Conservation (phyloP, 257 asterid species). For the Fraxinus quadrangulata region DNA sequence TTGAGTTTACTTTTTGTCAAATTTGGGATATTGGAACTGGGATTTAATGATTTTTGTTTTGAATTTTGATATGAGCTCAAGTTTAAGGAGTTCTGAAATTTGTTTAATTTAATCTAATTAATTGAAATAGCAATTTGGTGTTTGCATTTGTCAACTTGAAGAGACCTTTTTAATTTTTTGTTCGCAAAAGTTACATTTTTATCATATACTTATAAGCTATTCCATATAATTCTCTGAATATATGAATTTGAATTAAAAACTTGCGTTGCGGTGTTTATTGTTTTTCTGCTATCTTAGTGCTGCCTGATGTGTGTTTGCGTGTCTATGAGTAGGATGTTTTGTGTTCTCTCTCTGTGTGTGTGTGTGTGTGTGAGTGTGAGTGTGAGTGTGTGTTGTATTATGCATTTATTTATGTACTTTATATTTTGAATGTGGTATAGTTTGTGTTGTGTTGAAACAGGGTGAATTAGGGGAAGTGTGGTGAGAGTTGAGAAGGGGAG, state of each 20-base stretch:
- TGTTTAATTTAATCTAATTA: neutral
- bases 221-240: neutral
- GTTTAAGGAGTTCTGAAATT: neutral
- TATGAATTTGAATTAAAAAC: neutral
- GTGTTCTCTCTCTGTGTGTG: neutral
- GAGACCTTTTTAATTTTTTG: neutral
- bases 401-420: too few relatives aligned
- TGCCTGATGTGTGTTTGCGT: too few relatives aligned
- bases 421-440: neutral
- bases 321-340: neutral
- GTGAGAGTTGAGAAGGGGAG: slow-evolving; percentile 47
- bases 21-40: neutral
- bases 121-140: neutral
- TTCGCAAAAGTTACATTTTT: too few relatives aligned
- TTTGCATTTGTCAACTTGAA: neutral
- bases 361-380: too few relatives aligned
- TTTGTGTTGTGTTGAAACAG: slow-evolving; percentile 31
- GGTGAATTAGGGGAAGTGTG: slow-evolving; percentile 35
- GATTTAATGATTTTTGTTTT: neutral
- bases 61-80: neutral
- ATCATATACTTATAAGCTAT: neutral
- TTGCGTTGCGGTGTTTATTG: too few relatives aligned
- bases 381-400: too few relatives aligned
- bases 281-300: too few relatives aligned
- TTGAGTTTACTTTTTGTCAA: neutral